Base-by-base conservation (phyloP, 441 rosid genomes). In the Croton laevigatus region DNA sequence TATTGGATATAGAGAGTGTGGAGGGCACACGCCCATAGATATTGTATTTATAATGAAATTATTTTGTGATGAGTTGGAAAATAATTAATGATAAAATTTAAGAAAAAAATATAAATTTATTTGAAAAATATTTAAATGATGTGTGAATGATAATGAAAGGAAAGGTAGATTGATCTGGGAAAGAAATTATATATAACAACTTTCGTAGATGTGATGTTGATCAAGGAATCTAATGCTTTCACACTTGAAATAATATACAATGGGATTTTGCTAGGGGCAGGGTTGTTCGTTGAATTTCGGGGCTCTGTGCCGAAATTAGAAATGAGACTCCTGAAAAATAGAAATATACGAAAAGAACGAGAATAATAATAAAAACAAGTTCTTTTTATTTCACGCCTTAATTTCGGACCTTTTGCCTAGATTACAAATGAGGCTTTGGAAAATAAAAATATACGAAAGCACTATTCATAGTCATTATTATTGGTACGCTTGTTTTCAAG, bases 11-110 rank as follows among this genome's bases (percentile, higher is more conserved):
- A 12, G 59, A 46, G 16, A 79, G 75, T 79, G 74, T 71, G 81
- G 81, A 62, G 44, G 71, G 32, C 81, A 78, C 78, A 78, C 78
- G 78, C 78, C 81, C 40, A 12, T 16, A 10, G 58, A 46, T 20
- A 23, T 19, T 48, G 42, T 68, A 68, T 74, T 78, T 74, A 78
- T 78, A 68, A 52, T 4, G 40, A 13, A 20, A 37, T 9, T 9
- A 12, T 5, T 16, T 13, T 23, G 3, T n/a, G 51, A 8, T 40
- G 52, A 54, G 64, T 0, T 51, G 55, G 17, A n/a, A 46, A 17
- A 6, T 17, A 51, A n/a, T 51, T 12, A 48, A 48, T 2, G 4
- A 46, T 4, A 9, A 19, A n/a, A n/a, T n/a, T n/a, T 17, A 32
- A 48, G 36, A 22, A 63, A 23, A 6, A 20, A 11, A 38, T 14